Conservation (phyloP, 2,329 filamentous ascomycete genomes). For the Aspergillus luchuensis region DNA sequence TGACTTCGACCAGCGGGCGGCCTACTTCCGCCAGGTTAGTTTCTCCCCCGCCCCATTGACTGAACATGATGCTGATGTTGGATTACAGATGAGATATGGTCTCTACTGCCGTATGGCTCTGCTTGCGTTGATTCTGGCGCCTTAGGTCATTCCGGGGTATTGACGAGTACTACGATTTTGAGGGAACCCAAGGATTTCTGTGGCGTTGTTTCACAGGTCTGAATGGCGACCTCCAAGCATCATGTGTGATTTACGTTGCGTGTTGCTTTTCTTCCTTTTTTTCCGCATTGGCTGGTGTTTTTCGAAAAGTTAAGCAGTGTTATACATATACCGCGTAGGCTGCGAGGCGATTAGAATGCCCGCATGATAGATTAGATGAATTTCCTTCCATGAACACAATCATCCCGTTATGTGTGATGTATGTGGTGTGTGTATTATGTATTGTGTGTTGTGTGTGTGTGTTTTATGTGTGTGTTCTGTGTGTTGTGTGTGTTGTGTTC, state of each 20-base stretch:
- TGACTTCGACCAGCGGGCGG: constrained; percentile 93
- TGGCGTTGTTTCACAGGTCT: constrained; percentile 19
- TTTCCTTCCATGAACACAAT: constrained; percentile 38
- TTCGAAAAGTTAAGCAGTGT: constrained; percentile 35
- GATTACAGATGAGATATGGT: constrained; percentile 85
- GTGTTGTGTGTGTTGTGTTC: constrained; percentile 24
- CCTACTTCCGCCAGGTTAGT: constrained; percentile 98
- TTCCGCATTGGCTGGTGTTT: constrained; percentile 17
- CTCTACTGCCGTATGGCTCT: constrained; percentile 98
- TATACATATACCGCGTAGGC: constrained; percentile 36
- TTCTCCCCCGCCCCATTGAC: not conserved
- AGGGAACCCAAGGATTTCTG: constrained; percentile 14
- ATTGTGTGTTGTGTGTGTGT: constrained; percentile 26
- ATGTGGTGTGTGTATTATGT: constrained; percentile 29
- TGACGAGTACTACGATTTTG: constrained; percentile 17
- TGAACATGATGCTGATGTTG: constrained; percentile 45
- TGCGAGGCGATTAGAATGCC: constrained; percentile 29
- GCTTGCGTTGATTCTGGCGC: constrained; percentile 85
- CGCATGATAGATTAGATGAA: constrained; percentile 42
- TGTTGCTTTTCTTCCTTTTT: constrained; percentile 14
- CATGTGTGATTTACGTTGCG: constrained; percentile 24
- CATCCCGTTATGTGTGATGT: constrained; percentile 35
- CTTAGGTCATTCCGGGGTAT: constrained; percentile 30
- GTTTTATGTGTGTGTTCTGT: constrained; percentile 18
- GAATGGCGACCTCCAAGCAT: constrained; percentile 17